Evolutionary conservation across 495 filamentous ascomycete genomes (phyloP).

Genomic region (Trypethelium eluteriae): DNA sequence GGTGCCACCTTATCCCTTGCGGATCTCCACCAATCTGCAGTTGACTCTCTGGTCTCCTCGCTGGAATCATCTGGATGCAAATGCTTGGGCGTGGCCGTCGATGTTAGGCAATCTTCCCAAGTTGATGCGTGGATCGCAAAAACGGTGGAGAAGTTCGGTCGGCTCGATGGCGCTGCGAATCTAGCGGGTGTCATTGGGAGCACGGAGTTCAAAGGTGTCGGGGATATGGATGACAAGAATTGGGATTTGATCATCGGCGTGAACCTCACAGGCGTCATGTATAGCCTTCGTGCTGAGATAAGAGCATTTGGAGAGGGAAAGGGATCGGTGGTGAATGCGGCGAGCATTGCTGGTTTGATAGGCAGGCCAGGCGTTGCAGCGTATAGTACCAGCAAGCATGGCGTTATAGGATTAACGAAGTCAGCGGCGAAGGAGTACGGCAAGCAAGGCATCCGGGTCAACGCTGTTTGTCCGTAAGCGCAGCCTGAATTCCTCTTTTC

Average conservation of each 20-base stretch:
- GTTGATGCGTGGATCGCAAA: slow-evolving; percentile 45
- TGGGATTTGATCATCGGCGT: slow-evolving; percentile 31
- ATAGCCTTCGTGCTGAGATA: slow-evolving; percentile 25
- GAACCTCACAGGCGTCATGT: slow-evolving; percentile 34
- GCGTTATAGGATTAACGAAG: slow-evolving; percentile 10
- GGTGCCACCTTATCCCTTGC: slow-evolving; percentile 20
- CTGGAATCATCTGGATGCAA: neutral
- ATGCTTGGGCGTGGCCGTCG: slow-evolving; percentile 25
- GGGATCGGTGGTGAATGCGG: slow-evolving; percentile 12
- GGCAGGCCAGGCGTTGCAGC: slow-evolving; percentile 9
- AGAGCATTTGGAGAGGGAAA: slow-evolving; percentile 9
- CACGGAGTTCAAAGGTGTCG: slow-evolving; percentile 25
- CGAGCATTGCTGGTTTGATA: slow-evolving; percentile 9
- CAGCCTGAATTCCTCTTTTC: neutral
- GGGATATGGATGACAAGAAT: slow-evolving; percentile 27
- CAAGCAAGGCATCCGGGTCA: slow-evolving; percentile 1
- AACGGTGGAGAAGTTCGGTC: slow-evolving; percentile 37
- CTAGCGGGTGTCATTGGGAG: slow-evolving; percentile 25
- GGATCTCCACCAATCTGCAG: slow-evolving; percentile 17
- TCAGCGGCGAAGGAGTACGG: slow-evolving; percentile 14
- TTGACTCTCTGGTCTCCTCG: neutral
- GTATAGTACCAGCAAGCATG: slow-evolving; percentile 13
- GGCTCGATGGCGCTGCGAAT: slow-evolving; percentile 27
- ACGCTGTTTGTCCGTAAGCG: slow-evolving; percentile 10
- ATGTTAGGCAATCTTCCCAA: slow-evolving; percentile 36